These are phyloP conservation scores for Dipodascopsis uninucleata DNA, from an alignment of 805 yeast genomes.

Conservation along the genomic window DNA sequence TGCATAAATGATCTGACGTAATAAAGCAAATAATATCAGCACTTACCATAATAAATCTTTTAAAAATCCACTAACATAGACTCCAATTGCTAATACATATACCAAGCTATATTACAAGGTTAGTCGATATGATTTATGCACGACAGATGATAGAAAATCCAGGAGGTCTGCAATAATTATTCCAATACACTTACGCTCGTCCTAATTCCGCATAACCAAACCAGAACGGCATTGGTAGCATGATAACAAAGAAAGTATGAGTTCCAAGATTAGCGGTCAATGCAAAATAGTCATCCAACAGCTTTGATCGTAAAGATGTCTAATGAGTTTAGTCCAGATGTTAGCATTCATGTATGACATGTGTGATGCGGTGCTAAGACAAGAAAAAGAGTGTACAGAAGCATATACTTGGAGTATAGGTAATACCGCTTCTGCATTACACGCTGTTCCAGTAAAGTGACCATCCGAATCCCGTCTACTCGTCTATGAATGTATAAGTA, in stretches of 20 bases:
- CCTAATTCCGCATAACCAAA: constrained; percentile 57
- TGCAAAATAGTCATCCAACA: constrained; percentile 72
- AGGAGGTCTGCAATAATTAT: neutral
- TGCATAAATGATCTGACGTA: constrained; percentile 8
- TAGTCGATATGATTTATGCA: no score
- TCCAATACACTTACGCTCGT: constrained; percentile 47
- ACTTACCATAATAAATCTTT: constrained; percentile 72
- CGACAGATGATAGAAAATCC: no score
- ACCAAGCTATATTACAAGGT: constrained; percentile 36
- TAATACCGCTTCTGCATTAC: no score
- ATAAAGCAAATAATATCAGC: neutral
- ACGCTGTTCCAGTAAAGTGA: no score
- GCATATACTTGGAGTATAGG: neutral
- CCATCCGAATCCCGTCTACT: neutral
- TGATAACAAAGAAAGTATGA: constrained; percentile 87
- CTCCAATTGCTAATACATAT: constrained; percentile 59
- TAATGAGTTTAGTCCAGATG: neutral
- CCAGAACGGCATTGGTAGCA: constrained; percentile 85
- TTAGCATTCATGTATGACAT: no score
- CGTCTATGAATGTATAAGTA: neutral
- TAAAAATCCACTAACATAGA: constrained; percentile 59
- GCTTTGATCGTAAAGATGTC: constrained; percentile 42
- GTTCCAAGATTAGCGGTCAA: constrained; percentile 87
- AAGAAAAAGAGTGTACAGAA: no score
- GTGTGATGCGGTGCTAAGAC: no score